Evolutionary conservation across 2,329 filamentous ascomycete genomes (phyloP).

Genomic region (Verticillium nubilum): DNA sequence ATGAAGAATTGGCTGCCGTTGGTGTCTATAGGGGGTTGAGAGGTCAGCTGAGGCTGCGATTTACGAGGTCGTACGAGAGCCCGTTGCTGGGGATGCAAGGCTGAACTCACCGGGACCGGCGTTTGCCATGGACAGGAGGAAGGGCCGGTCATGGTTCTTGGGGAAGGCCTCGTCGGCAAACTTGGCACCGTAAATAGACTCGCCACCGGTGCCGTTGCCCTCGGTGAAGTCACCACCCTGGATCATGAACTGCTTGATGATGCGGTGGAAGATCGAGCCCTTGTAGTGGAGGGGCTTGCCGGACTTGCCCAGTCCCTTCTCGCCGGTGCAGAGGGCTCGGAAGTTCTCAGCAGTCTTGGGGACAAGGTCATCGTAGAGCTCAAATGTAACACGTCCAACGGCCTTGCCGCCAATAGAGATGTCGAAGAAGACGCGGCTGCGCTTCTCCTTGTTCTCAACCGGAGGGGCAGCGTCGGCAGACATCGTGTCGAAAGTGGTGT

Average conservation of each 20-base stretch:
- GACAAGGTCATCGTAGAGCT: slow-evolving; percentile 72
- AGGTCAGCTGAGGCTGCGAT: neutral
- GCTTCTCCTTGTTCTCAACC: slow-evolving; percentile 38
- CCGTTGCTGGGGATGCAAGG: neutral
- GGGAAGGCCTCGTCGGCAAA: slow-evolving; percentile 97
- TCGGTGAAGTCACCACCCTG: slow-evolving; percentile 96
- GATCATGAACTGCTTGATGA: slow-evolving; percentile 99
- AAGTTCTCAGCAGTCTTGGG: slow-evolving; percentile 98
- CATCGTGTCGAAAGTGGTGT: slow-evolving; percentile 24
- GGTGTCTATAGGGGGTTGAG: slow-evolving; percentile 51
- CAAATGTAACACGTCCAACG: slow-evolving; percentile 77
- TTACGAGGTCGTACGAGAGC: neutral
- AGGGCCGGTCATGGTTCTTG: slow-evolving; percentile 85
- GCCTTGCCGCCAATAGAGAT: slow-evolving; percentile 71
- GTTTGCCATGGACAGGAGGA: slow-evolving; percentile 96
- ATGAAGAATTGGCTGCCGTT: slow-evolving; percentile 99
- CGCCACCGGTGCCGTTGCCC: slow-evolving; percentile 90
- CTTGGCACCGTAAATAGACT: slow-evolving; percentile 96
- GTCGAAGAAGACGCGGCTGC: slow-evolving; percentile 88
- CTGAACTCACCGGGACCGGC: slow-evolving; percentile 71
- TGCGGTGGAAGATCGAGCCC: slow-evolving; percentile 86
- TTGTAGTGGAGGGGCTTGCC: slow-evolving; percentile 92
- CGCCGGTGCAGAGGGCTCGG: slow-evolving; percentile 86
- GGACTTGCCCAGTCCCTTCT: slow-evolving; percentile 77
- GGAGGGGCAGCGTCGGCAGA: slow-evolving; percentile 29